phyloP scores from a whole-genome alignment of 73 alveolate genomes.

The Paramecium tetraurelia region DNA sequence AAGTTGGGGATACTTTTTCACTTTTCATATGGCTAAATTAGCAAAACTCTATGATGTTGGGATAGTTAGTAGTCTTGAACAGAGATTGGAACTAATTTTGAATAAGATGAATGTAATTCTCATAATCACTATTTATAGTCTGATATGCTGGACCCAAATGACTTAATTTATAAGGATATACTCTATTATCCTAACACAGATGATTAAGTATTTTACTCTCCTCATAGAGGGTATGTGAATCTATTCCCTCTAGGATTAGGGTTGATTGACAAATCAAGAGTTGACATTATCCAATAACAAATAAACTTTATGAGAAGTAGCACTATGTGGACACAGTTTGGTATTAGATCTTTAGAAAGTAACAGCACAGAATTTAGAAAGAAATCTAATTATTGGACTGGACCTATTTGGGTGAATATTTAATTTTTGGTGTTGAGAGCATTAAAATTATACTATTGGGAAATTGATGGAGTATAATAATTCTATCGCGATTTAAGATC shows the following conservation, averaged over 20 bases:
- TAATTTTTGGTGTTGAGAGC: conserved; percentile 89
- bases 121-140: not conserved
- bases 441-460: conserved; percentile 74
- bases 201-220: conserved; percentile 72
- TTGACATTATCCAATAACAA: conserved; percentile 59
- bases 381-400: conserved; percentile 97
- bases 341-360: conserved; percentile 87
- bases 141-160: conserved; percentile 1
- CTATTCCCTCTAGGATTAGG: conserved; percentile 93
- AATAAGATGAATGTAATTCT: not conserved
- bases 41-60: not conserved
- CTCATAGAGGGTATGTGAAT: conserved; percentile 94
- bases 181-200: not conserved
- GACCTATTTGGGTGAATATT: conserved; percentile 91
- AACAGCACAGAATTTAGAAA: conserved; percentile 79
- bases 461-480: conserved; percentile 30
- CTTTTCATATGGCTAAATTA: not conserved
- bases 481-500: conserved; percentile 76
- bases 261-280: conserved; percentile 61
- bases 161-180: conserved; percentile 6
- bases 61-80: not conserved
- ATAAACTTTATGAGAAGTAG: conserved; percentile 36
- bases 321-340: conserved; percentile 80
- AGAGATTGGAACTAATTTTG: not conserved
- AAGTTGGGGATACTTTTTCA: conserved; percentile 59